phyloP scores from a whole-genome alignment of 2,329 filamentous ascomycete genomes.

The Chalara sp. region DNA sequence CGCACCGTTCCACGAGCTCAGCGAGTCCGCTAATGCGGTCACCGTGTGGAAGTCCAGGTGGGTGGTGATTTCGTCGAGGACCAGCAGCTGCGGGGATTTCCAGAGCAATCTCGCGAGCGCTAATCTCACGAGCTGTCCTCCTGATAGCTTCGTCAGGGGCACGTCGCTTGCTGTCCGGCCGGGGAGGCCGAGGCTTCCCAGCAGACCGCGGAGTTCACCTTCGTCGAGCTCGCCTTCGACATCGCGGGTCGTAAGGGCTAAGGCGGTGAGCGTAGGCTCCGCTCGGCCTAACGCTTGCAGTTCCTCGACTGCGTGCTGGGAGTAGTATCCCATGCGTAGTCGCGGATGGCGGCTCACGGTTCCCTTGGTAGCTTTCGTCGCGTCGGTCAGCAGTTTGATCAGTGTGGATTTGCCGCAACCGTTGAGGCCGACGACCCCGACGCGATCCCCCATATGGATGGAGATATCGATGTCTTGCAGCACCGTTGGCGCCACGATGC shows the following conservation, averaged over 20 bases:
- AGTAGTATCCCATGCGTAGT: slow-evolving; percentile 68
- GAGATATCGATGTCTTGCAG: slow-evolving; percentile 61
- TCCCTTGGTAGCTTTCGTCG: slow-evolving; percentile 51
- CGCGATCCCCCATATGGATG: slow-evolving; percentile 64
- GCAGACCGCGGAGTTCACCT: slow-evolving; percentile 58
- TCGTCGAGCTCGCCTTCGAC: slow-evolving; percentile 49
- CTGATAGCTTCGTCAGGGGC: slow-evolving; percentile 65
- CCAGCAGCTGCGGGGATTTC: slow-evolving; percentile 95
- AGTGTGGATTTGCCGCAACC: slow-evolving; percentile 78
- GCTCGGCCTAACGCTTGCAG: slow-evolving; percentile 48
- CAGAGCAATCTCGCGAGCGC: slow-evolving; percentile 90
- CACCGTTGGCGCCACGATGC: slow-evolving; percentile 32
- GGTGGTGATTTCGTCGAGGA: slow-evolving; percentile 94
- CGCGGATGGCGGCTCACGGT: slow-evolving; percentile 60
- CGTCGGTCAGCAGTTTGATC: slow-evolving; percentile 61
- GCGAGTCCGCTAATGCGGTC: slow-evolving; percentile 58
- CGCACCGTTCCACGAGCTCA: slow-evolving; percentile 65
- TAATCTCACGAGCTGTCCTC: slow-evolving; percentile 74
- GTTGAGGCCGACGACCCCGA: slow-evolving; percentile 74
- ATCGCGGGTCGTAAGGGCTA: slow-evolving; percentile 54
- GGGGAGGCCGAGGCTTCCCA: slow-evolving; percentile 63
- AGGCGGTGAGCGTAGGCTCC: slow-evolving; percentile 51
- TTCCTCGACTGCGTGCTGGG: slow-evolving; percentile 69
- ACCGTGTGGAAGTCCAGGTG: slow-evolving; percentile 82
- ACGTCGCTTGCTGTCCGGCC: slow-evolving; percentile 68